Percentiles rank a stretch among this genome's conserved stretches.
Evolutionary conservation across 1,284 basidiomycete species (phyloP).

Genomic region (Hymenochaete sp.): DNA sequence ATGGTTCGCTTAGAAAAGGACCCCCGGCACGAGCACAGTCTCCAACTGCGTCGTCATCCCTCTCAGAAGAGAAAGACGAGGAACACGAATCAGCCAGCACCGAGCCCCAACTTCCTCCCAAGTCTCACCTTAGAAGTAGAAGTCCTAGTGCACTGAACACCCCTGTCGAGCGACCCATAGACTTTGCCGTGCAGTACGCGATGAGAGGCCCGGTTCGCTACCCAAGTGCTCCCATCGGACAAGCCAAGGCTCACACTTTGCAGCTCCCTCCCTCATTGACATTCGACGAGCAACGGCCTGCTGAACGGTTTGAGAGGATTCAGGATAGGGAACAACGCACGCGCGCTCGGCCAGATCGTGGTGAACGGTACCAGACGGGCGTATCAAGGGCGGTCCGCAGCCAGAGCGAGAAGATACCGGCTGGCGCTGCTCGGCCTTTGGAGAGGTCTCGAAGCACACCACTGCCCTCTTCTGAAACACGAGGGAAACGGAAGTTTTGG

Average conservation of each 20-base stretch:
- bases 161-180: constrained; percentile 3
- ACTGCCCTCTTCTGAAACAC: constrained; percentile 8
- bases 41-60: constrained; percentile 1
- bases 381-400: constrained; percentile 12
- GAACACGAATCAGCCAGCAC: constrained; percentile 3
- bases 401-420: constrained; percentile 14
- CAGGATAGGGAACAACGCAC: not conserved
- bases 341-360: not conserved
- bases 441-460: constrained; percentile 13
- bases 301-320: not conserved
- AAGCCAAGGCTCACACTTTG: constrained; percentile 14
- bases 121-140: not conserved
- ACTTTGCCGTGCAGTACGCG: constrained; percentile 14
- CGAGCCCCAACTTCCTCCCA: constrained; percentile 10
- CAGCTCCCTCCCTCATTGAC: constrained; percentile 10
- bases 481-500: constrained; percentile 10
- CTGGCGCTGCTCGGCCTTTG: constrained; percentile 7
- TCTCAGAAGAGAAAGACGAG: constrained; percentile 2
- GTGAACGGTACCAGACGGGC: constrained; percentile 2
- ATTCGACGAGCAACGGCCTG: not conserved
- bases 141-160: not conserved
- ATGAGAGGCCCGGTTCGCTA: constrained; percentile 11
- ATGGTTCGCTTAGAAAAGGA: not conserved
- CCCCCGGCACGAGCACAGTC: constrained; percentile 1
- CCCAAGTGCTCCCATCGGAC: constrained; percentile 14